These are phyloP conservation scores for Pezicula radicicola DNA, from an alignment of 2,329 filamentous ascomycete genomes.

Conservation along the genomic window DNA sequence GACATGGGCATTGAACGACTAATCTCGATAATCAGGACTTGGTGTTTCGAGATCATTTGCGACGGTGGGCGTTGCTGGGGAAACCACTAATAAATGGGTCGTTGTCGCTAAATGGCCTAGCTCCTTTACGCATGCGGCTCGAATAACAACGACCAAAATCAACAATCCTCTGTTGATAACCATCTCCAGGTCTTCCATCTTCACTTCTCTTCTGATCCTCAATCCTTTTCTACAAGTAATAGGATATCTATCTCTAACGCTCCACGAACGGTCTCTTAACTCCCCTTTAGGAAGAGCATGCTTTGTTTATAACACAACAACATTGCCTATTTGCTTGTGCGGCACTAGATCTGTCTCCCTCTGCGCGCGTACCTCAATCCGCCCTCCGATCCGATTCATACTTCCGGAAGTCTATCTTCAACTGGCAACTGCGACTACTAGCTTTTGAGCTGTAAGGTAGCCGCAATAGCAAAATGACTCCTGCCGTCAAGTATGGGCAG, in stretches of 20 bases:
- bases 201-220: not conserved
- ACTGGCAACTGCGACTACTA: conserved; percentile 13
- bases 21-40: not conserved
- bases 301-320: conserved; percentile 17
- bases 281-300: conserved; percentile 11
- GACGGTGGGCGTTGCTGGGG: not conserved
- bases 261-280: not conserved
- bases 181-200: not conserved
- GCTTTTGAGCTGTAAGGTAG: conserved; percentile 11
- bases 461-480: conserved; percentile 36
- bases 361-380: not conserved
- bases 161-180: not conserved
- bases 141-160: too few relatives aligned
- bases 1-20: not conserved
- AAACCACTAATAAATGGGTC: too few relatives aligned
- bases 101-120: conserved; percentile 1
- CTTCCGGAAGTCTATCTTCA: not conserved
- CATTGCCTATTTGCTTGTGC: too few relatives aligned
- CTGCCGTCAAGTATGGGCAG: conserved; percentile 64
- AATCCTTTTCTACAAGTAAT: not conserved
- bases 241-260: conserved; percentile 10
- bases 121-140: not conserved
- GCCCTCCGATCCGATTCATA: not conserved
- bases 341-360: too few relatives aligned
- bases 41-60: not conserved